These are phyloP conservation scores for Linnemannia hyalina DNA, from an alignment of 192 early-diverging fungal genomes.

Conservation along the genomic window DNA sequence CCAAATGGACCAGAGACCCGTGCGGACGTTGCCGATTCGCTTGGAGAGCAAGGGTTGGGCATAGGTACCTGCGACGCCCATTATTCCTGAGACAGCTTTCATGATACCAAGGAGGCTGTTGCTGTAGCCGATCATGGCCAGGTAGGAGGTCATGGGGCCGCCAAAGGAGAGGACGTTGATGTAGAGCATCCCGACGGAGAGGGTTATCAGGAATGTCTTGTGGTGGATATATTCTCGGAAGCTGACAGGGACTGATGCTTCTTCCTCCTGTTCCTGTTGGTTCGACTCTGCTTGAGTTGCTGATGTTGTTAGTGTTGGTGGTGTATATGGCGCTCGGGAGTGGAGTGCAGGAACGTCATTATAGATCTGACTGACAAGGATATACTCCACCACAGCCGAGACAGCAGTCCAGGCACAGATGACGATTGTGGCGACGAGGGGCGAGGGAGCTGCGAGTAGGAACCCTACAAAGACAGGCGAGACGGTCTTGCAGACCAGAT, in stretches of 20 bases:
- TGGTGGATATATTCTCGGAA: conserved; percentile 21
- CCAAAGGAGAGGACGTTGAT: conserved; percentile 51
- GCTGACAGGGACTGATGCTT: conserved; percentile 3
- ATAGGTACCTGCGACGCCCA: conserved; percentile 35
- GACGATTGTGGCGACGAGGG: conserved; percentile 5
- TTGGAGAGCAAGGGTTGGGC: conserved; percentile 13
- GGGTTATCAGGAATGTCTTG: conserved; percentile 32
- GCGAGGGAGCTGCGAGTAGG: neutral
- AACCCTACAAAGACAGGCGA: conserved; percentile 40
- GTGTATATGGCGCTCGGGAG: neutral
- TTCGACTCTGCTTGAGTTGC: neutral
- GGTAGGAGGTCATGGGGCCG: conserved; percentile 45
- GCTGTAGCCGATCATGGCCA: conserved; percentile 37
- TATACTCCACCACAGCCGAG: conserved; percentile 26
- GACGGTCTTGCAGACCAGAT: conserved; percentile 50
- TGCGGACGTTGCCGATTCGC: conserved; percentile 30
- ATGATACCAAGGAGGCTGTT: conserved; percentile 33
- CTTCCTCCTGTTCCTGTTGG: neutral
- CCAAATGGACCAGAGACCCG: conserved; percentile 54
- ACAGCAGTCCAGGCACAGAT: conserved; percentile 27
- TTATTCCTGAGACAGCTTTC: conserved; percentile 34
- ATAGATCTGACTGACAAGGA: conserved; percentile 33
- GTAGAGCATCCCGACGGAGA: conserved; percentile 47
- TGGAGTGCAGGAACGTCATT: conserved; percentile 17
- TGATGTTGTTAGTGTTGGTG: neutral